Evolutionary conservation across 164 flowering plant genomes (phyloP).

Genomic region (Vitis rotundifolia): DNA sequence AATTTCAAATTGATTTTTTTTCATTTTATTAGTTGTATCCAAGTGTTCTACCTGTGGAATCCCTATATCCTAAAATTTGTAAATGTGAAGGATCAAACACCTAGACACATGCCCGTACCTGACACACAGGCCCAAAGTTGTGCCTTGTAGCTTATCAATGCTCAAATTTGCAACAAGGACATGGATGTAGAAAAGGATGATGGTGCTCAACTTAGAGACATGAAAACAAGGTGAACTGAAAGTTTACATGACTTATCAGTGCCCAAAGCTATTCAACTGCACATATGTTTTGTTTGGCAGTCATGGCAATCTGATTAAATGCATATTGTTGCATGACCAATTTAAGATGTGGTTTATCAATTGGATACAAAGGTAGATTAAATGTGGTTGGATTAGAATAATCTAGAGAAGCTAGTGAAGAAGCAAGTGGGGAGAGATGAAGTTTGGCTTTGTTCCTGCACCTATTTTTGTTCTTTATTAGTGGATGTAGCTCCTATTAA

Average conservation of each 20-base stretch:
- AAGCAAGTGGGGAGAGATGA: background rate
- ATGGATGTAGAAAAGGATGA: no score
- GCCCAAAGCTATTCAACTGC: background rate
- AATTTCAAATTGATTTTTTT: no score
- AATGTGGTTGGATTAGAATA: background rate
- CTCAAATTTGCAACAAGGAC: no score
- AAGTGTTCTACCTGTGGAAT: no score
- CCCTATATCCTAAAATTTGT: no score
- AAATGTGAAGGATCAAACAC: no score
- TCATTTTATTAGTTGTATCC: no score
- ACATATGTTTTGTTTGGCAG: background rate
- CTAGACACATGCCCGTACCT: no score
- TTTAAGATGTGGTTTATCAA: background rate
- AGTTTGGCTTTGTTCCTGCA: background rate
- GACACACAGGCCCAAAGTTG: no score
- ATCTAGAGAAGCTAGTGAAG: constrained; percentile 1
- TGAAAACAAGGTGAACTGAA: background rate
- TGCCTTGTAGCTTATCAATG: no score
- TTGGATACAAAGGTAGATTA: background rate
- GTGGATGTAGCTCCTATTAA: background rate
- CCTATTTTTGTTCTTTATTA: background rate
- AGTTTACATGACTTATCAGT: background rate
- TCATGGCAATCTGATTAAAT: background rate
- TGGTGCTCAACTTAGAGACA: background rate
- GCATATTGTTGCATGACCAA: background rate